A percentile compares a stretch with the other conserved stretches of the same genome.
These are phyloP conservation scores for Ceratobasidium sp. DNA, from an alignment of 1,284 basidiomycete species.

Conservation along the genomic window DNA sequence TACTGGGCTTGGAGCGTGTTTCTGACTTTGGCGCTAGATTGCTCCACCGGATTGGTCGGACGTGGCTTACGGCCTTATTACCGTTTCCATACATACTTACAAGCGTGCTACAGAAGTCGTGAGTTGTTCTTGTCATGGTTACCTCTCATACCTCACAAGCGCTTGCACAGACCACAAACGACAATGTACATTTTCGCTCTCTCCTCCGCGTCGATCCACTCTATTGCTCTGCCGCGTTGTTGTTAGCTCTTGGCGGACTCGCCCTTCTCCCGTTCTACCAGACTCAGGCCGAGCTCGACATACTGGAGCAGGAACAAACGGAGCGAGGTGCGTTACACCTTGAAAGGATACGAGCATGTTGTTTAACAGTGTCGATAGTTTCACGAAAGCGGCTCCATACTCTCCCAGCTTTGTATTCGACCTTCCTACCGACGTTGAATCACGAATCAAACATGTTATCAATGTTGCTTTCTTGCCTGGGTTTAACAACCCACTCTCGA, in stretches of 20 bases:
- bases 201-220: constrained; percentile 85
- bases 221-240: constrained; percentile 88
- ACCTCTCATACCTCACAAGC: not conserved
- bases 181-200: constrained; percentile 76
- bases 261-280: constrained; percentile 95
- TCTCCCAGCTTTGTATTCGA: constrained; percentile 91
- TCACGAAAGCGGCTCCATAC: constrained; percentile 83
- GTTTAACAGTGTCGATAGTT: constrained; percentile 6
- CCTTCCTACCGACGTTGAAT: constrained; percentile 74
- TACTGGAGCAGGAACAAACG: constrained; percentile 79
- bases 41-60: constrained; percentile 96
- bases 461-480: constrained; percentile 94
- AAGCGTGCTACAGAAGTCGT: constrained; percentile 93
- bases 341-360: not conserved
- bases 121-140: constrained; percentile 54
- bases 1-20: not conserved
- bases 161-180: constrained; percentile 53
- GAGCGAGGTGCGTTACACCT: constrained; percentile 66
- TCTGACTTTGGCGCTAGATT: constrained; percentile 67
- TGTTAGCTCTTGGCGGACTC: constrained; percentile 88
- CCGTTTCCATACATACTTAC: constrained; percentile 97
- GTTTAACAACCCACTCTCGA: constrained; percentile 97
- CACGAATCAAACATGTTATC: constrained; percentile 83
- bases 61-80: constrained; percentile 81
- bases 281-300: constrained; percentile 87